Evolutionary conservation across 2,329 filamentous ascomycete species (phyloP).

Genomic region (Madurella fahalii): DNA sequence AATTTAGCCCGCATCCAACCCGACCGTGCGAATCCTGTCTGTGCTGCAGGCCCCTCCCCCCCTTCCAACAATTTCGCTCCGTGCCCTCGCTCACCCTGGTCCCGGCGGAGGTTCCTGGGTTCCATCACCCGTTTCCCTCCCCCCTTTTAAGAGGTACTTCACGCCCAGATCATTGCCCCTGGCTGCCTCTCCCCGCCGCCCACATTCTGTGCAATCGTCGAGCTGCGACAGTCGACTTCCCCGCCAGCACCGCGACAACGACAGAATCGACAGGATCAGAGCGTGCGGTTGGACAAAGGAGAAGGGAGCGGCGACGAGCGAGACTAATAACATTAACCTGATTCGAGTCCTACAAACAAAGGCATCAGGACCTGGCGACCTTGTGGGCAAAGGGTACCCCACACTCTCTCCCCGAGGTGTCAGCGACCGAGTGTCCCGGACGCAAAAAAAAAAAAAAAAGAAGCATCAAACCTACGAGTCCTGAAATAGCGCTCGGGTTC

Average conservation of each 20-base stretch:
- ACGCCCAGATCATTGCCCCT: constrained; percentile 17
- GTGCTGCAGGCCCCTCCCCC: background rate
- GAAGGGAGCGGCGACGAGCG: background rate
- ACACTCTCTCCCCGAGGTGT: no score
- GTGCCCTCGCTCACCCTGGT: constrained; percentile 1
- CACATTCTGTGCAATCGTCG: constrained; percentile 16
- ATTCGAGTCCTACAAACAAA: no score
- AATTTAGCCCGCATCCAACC: background rate
- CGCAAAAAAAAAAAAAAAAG: no score
- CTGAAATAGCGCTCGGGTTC: background rate
- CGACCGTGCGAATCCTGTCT: background rate
- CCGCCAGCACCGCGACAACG: constrained; percentile 2
- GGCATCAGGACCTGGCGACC: no score
- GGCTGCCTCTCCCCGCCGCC: constrained; percentile 20
- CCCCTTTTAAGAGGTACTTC: constrained; percentile 19
- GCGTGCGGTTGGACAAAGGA: constrained; percentile 2
- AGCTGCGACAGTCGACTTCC: constrained; percentile 6
- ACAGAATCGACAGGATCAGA: background rate
- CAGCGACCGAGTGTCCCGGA: no score
- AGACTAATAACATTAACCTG: no score
- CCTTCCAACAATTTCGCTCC: constrained; percentile 22
- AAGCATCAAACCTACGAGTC: background rate
- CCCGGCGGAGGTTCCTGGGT: constrained; percentile 3
- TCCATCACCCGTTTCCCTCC: constrained; percentile 11
- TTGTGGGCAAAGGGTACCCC: no score